phyloP scores from a whole-genome alignment of 2,329 filamentous ascomycete genomes.

The Fusarium torulosum region DNA sequence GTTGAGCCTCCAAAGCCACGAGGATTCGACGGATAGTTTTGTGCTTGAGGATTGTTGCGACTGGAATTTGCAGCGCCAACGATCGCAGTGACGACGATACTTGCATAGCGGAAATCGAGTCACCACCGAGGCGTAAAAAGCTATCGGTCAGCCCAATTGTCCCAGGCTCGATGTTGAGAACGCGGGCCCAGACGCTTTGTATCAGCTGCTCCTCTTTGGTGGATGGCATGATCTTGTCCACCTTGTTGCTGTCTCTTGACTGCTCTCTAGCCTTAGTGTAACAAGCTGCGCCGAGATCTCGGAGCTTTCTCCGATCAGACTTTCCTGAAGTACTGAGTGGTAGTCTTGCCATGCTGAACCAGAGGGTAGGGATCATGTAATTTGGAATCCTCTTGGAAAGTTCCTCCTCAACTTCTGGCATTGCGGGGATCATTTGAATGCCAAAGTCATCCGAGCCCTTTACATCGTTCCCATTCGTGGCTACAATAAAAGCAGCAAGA shows the following conservation, averaged over 20 bases:
- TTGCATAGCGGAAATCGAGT: conserved; percentile 23
- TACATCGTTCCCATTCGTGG: not conserved
- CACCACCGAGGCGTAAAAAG: conserved; percentile 18
- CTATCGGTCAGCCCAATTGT: conserved; percentile 13
- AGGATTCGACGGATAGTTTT: conserved; percentile 9
- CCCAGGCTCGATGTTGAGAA: conserved; percentile 2
- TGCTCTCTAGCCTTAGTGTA: too few relatives aligned
- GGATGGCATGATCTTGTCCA: not conserved
- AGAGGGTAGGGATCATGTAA: conserved; percentile 23
- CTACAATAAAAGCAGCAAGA: conserved; percentile 6
- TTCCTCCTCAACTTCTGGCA: not conserved
- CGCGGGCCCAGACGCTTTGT: not conserved
- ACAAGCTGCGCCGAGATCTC: conserved; percentile 8
- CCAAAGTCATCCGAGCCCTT: not conserved
- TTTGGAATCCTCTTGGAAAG: not conserved
- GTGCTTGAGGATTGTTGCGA: not conserved
- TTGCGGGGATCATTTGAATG: conserved; percentile 1
- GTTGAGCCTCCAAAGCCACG: too few relatives aligned
- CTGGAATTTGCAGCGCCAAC: conserved; percentile 1
- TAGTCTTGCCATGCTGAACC: conserved; percentile 1
- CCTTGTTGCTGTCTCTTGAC: too few relatives aligned
- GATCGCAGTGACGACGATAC: conserved; percentile 19
- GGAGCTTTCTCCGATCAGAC: conserved; percentile 12
- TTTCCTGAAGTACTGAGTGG: conserved; percentile 19
- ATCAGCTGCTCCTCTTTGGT: conserved; percentile 9